Conservation (phyloP, 331 rosid species). For the Pyrus hybrid region DNA sequence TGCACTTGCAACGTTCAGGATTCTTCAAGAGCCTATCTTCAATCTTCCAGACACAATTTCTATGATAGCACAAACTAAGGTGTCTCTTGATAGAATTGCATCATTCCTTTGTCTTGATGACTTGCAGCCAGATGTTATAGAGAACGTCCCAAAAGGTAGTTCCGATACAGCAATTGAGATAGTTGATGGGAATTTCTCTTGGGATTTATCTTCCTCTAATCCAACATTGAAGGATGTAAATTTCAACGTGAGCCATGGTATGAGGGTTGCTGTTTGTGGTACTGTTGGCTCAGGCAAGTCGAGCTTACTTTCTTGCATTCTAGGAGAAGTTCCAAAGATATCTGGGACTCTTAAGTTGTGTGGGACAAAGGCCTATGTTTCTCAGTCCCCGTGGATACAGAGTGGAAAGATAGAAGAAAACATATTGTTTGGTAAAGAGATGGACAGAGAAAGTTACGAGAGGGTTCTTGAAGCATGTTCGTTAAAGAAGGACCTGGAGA, state of each 20-base stretch:
- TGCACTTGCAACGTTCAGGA: slow-evolving; percentile 75
- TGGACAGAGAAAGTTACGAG: slow-evolving; percentile 67
- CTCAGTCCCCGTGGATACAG: slow-evolving; percentile 93
- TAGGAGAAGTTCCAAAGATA: slow-evolving; percentile 82
- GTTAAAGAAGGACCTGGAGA: slow-evolving; percentile 66
- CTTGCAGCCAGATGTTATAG: slow-evolving; percentile 49
- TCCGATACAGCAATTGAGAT: slow-evolving; percentile 58
- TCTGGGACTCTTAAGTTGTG: slow-evolving; percentile 60
- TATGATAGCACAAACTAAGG: slow-evolving; percentile 75
- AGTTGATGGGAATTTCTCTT: slow-evolving; percentile 59
- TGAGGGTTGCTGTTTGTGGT: slow-evolving; percentile 88
- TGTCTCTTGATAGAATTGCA: slow-evolving; percentile 70
- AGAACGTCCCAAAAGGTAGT: slow-evolving; percentile 57
- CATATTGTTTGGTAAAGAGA: slow-evolving; percentile 62
- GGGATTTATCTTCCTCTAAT: slow-evolving; percentile 57
- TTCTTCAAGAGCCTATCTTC: slow-evolving; percentile 77
- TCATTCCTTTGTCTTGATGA: slow-evolving; percentile 68
- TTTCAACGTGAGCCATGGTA: slow-evolving; percentile 44
- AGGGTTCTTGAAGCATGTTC: slow-evolving; percentile 70
- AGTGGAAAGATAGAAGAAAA: slow-evolving; percentile 85
- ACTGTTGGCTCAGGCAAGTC: slow-evolving; percentile 94
- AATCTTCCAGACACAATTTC: slow-evolving; percentile 69
- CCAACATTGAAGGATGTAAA: slow-evolving; percentile 48
- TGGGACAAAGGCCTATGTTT: slow-evolving; percentile 78
- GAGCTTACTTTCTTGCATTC: slow-evolving; percentile 69